phyloP scores from a whole-genome alignment of 192 early-diverging fungal species.

The Coemansia sp. region DNA sequence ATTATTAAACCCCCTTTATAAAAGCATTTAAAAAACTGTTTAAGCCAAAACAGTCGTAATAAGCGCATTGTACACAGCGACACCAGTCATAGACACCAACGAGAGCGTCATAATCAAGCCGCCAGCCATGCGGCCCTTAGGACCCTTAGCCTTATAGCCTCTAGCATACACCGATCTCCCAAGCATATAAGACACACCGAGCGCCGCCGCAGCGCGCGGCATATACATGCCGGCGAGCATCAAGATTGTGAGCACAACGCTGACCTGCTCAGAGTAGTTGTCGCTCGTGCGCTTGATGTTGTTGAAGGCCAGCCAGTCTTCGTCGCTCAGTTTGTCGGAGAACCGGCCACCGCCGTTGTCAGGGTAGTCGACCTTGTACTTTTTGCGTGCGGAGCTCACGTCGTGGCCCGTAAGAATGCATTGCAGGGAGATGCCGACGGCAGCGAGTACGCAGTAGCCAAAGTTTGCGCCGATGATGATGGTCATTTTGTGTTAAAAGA shows the following conservation, averaged over 20 bases:
- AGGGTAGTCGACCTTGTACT: conserved; percentile 48
- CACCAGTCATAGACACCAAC: conserved; percentile 20
- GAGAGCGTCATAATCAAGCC: conserved; percentile 12
- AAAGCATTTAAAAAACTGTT: background rate
- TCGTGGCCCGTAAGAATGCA: conserved; percentile 11
- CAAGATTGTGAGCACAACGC: conserved; percentile 26
- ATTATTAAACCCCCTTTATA: too few species aligned
- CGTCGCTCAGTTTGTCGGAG: conserved; percentile 48
- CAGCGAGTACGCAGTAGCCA: conserved; percentile 46
- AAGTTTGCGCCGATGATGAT: conserved; percentile 51
- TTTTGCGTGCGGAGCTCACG: conserved; percentile 37
- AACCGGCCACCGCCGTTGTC: conserved; percentile 51
- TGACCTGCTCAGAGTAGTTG: conserved; percentile 50
- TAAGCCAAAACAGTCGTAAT: conserved; percentile 24
- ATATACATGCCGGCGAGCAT: conserved; percentile 42
- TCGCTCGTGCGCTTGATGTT: conserved; percentile 52
- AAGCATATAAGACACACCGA: conserved; percentile 35
- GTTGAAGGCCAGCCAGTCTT: conserved; percentile 53
- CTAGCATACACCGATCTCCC: conserved; percentile 32
- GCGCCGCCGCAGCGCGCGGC: conserved; percentile 26
- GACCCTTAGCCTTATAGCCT: conserved; percentile 31
- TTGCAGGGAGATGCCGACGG: conserved; percentile 39
- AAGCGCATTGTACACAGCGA: conserved; percentile 24
- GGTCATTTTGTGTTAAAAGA: conserved; percentile 15
- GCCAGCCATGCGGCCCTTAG: conserved; percentile 33